Evolutionary conservation across 176 grass and related monocot genomes (phyloP), one percentile per base, ranked within the genome.

Genomic region (Carex myosuroides): DNA sequence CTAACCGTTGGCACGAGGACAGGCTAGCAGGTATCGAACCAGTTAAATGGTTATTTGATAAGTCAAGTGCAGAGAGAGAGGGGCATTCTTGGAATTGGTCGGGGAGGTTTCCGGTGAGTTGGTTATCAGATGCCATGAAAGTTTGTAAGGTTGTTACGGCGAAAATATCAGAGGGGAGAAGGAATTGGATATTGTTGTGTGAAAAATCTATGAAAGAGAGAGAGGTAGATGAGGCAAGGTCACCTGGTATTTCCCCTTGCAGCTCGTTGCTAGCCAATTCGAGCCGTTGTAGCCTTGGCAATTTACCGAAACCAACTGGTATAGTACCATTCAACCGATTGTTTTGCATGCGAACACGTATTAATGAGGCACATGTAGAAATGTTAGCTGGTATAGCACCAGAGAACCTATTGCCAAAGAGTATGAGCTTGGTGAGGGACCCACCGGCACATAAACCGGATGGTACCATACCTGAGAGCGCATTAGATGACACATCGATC

Each of bases 11-110:
- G 80, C 95, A 98, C 0, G 95, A 91, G 6, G 91, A 92, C 3
- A 98, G 79, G 82, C 91, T 93, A 37, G 91, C 75, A 5, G 95
- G 92, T 1, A 98, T 90, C 29, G 72, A 63, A 42, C 92, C 88
- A 3, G 59, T 10, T 54, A 98, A 74, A 56, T 76, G 89, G 85
- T 98, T 98, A 79, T 87, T 94, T 22, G 95, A 98, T 63, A 98
- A 76, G 60, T 95, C 95, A n/a, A 98, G 88, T 32, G 88, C 91
- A 2, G 87, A 89, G 33, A 98, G 85, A 0, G 92, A 86, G 13
- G 88, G 95, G 68, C 95, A 98, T 48, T 98, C 95, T 53, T 98
- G 95, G 60, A 98, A 95, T 67, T 94, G 79, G 33, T 98, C 95
- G 3, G 95, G 95, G 64, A 98, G 86, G 55, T 87, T 86, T 30